These are phyloP conservation scores for Anastatica hierochuntica DNA, from an alignment of 345 rosid genomes.

Conservation along the genomic window DNA sequence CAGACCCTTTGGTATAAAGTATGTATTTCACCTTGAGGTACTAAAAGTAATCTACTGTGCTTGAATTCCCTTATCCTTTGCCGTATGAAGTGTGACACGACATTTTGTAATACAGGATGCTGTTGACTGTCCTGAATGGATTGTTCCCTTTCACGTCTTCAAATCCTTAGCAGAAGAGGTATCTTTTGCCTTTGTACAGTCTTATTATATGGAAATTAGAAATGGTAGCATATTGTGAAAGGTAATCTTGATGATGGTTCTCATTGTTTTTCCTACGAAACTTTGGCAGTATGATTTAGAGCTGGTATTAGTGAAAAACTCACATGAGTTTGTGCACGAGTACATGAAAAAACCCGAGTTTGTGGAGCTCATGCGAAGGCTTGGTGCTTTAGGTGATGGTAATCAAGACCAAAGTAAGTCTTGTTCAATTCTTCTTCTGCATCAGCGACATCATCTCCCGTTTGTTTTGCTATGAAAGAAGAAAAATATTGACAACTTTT, in stretches of 20 bases:
- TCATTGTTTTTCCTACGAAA: too few relatives aligned
- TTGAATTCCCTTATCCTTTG: neutral
- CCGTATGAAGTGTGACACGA: neutral
- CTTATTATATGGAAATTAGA: too few relatives aligned
- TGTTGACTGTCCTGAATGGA: slow-evolving; percentile 97
- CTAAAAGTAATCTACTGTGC: neutral
- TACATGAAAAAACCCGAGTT: slow-evolving; percentile 67
- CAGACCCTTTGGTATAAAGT: slow-evolving; percentile 71
- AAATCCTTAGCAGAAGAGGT: slow-evolving; percentile 94
- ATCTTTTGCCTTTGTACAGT: slow-evolving; percentile 2
- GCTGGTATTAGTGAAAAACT: slow-evolving; percentile 81
- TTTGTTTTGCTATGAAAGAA: too few relatives aligned
- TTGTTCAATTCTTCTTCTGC: neutral
- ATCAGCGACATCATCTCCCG: neutral
- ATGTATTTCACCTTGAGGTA: slow-evolving; percentile 95
- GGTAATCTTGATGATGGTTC: too few relatives aligned
- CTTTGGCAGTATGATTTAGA: slow-evolving; percentile 93
- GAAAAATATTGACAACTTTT: neutral
- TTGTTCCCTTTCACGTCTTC: slow-evolving; percentile 86
- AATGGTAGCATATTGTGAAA: too few relatives aligned
- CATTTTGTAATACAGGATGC: slow-evolving; percentile 58
- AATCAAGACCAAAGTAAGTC: slow-evolving; percentile 77
- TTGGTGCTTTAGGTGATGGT: slow-evolving; percentile 95
- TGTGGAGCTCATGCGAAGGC: slow-evolving; percentile 77
- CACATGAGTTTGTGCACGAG: slow-evolving; percentile 82